Evolutionary conservation across 1,284 basidiomycete genomes (phyloP), one percentile per base, ranked within the genome.

Genomic region (Sporisorium exsertum): DNA sequence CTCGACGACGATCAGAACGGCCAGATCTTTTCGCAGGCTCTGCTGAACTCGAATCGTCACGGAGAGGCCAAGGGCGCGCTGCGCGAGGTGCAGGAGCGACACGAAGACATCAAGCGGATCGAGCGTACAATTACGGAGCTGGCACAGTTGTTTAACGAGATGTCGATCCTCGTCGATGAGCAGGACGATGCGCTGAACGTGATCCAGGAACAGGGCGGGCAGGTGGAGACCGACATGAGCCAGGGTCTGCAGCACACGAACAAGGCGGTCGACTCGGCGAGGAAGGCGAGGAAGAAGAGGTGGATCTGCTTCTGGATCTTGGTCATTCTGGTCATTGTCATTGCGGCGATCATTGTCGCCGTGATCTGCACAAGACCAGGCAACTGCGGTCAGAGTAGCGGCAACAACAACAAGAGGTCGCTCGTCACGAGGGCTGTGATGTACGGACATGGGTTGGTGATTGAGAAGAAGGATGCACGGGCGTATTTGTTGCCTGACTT

Each of bases 81-180:
- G 85, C 90, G 91, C 57, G 95, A 97, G 87, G 94, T 96, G 2
- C 94, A 97, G 86, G 91, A 93, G 78, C 89, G 95, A 56, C 94
- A 97, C 82, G 90, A 92, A 81, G 95, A 97, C 72, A 90, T 98
- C 77, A 89, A 90, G 78, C 90, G 90, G 81, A 94, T 97, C 85
- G 94, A 97, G 86, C 88, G 89, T 78, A 97, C 94, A 3, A 87
- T 97, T 56, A 91, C 90, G 26, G 94, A 97, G 85, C 89, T 97
- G 58, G 93, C 92, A 1, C 92, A 94, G 84, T 87, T 97, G 73
- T 95, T 97, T 87, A 90, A 90, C 75, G 95, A 97, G 60, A 82
- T 85, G 75, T 81, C 80, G 56, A 84, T 83, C 57, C 75, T 85
- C 16, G 81, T 85, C 27, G 77, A 81, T 55, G 81, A 85, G 67